phyloP scores from a whole-genome alignment of 768 basidiomycete species.

The Termitomyces sp. region DNA sequence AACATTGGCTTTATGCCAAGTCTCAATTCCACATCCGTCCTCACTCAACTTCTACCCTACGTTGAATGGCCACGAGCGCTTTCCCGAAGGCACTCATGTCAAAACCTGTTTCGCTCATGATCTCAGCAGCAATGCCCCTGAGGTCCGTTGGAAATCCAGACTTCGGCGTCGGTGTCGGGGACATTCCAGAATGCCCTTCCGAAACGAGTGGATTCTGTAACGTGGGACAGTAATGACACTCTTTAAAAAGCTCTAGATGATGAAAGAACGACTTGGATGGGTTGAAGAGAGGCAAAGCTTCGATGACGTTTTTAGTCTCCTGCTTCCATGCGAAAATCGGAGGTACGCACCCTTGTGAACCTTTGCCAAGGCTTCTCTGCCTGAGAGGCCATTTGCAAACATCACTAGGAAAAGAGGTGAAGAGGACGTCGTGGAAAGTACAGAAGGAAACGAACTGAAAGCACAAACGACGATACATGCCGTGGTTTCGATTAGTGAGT shows the following conservation, averaged over 20 bases:
- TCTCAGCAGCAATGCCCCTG: conserved; percentile 5
- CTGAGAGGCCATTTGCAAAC: conserved; percentile 30
- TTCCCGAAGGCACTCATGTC: conserved; percentile 12
- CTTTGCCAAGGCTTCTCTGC: conserved; percentile 31
- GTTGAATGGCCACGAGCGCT: conserved; percentile 9
- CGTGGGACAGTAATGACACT: conserved; percentile 34
- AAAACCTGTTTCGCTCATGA: conserved; percentile 14
- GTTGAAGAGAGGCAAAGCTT: conserved; percentile 52
- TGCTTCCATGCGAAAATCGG: background rate
- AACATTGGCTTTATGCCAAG: background rate
- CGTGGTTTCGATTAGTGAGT: conserved; percentile 47
- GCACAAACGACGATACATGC: conserved; percentile 50
- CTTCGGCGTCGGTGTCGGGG: background rate
- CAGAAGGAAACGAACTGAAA: conserved; percentile 19
- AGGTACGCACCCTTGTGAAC: conserved; percentile 37
- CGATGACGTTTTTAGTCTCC: background rate
- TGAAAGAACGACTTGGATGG: conserved; percentile 40
- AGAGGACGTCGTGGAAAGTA: background rate
- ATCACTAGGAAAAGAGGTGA: conserved; percentile 34
- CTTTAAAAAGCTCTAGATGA: conserved; percentile 41
- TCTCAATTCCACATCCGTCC: background rate
- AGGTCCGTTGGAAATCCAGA: background rate
- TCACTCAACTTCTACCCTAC: background rate
- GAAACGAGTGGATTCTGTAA: conserved; percentile 32
- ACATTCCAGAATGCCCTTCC: conserved; percentile 24